Conservation (phyloP, 306 rosid genomes). For the Datisca glomerata region DNA sequence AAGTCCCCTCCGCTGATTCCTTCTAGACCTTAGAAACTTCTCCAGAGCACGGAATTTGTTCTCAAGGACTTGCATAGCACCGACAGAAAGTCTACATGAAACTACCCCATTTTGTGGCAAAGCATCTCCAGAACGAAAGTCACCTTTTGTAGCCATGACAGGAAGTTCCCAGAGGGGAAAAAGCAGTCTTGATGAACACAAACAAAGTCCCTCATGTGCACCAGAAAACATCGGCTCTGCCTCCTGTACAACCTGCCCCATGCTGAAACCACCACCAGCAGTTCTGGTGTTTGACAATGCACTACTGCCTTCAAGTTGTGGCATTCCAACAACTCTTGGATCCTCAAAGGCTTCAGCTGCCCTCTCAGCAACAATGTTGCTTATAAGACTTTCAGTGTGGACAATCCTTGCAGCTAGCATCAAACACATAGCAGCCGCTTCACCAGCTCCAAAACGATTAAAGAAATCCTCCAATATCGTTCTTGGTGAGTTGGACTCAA, state of each 20-base stretch:
- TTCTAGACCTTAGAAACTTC: conserved; percentile 77
- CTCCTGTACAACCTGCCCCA: conserved; percentile 99
- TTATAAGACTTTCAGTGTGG: conserved; percentile 69
- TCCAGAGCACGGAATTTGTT: conserved; percentile 71
- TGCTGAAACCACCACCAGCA: conserved; percentile 87
- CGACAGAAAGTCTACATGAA: conserved; percentile 71
- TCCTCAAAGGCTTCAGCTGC: conserved; percentile 98
- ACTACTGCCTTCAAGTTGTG: conserved; percentile 78
- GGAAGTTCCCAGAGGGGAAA: conserved; percentile 98
- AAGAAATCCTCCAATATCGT: conserved; percentile 91
- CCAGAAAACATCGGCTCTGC: conserved; percentile 97
- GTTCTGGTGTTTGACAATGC: conserved; percentile 78
- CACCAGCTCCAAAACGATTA: conserved; percentile 91
- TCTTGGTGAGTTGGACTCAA: conserved; percentile 75
- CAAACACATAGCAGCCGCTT: conserved; percentile 94
- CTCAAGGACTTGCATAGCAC: conserved; percentile 91
- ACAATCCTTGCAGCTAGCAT: conserved; percentile 83
- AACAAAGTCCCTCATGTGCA: conserved; percentile 95
- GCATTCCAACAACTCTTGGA: conserved; percentile 95
- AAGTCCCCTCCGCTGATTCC: conserved; percentile 92
- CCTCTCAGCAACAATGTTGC: conserved; percentile 69
- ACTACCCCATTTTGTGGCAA: conserved; percentile 51
- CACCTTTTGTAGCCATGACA: conserved; percentile 57
- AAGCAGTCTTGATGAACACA: conserved; percentile 85
- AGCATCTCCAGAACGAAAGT: conserved; percentile 39